Percentiles rank a stretch among this genome's conserved stretches.
These are phyloP conservation scores for Solanum clarkiae DNA, from an alignment of 257 asterid genomes.

Conservation along the genomic window DNA sequence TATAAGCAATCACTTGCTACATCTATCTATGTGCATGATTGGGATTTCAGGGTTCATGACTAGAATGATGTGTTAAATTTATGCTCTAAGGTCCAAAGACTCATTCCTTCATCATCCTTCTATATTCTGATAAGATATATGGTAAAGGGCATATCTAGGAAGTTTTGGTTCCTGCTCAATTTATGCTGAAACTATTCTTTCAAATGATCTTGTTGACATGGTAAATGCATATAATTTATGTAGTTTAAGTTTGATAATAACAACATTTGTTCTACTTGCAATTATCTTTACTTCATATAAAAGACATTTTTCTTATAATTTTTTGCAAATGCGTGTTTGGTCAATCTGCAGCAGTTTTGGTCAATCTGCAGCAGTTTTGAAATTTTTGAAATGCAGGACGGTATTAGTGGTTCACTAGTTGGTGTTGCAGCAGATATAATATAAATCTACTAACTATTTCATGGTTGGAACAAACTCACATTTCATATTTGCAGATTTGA, in stretches of 20 bases:
- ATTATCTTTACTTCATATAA: neutral
- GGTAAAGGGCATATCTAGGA: neutral
- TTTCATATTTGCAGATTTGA: constrained; percentile 29
- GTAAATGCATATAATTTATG: neutral
- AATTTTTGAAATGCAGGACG: neutral
- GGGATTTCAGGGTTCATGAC: neutral
- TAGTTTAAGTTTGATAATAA: neutral
- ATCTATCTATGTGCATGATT: neutral
- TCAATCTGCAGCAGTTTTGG: neutral
- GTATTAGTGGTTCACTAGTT: neutral
- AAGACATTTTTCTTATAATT: neutral
- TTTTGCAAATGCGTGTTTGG: neutral
- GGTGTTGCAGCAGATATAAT: neutral
- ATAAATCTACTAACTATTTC: neutral
- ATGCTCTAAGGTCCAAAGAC: neutral
- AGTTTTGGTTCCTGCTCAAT: neutral
- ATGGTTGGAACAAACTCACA: neutral
- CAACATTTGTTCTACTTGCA: neutral
- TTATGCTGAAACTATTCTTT: neutral
- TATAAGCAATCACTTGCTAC: neutral
- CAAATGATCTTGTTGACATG: neutral
- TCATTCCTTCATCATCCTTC: neutral
- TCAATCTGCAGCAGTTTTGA: neutral
- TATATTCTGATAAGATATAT: neutral
- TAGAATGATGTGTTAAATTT: neutral